Base-by-base conservation (phyloP, 225 moss, liverwort and hornwort species). In the Marchantia polymorpha region DNA sequence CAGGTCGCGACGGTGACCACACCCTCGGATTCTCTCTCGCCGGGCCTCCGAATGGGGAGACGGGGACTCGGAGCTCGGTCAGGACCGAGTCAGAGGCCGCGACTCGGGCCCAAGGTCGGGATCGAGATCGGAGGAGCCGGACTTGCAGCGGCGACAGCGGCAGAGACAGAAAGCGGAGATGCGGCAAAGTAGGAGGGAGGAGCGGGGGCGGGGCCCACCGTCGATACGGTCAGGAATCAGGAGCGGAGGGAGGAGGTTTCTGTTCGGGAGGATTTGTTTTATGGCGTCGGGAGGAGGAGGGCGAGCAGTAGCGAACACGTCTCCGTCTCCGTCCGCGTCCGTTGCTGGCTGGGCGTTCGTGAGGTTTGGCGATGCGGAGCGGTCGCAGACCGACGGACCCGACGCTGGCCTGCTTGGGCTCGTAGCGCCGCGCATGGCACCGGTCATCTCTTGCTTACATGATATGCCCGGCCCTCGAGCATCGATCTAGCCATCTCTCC, bases 221-320 rank as follows among this genome's bases (percentile, higher is more conserved):
- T 15, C 53, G 39, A 39, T 5, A 39, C 5, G 5, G 2, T 39
- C 39, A 53, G 27, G 14, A 29, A 7, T 26, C 27, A 14, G 69
- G 13, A 46, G 17, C 20, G 47, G 53, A 7, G 26, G 53, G 11
- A 73, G n/a, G 50, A 27, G 1, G 54, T 54, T 54, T 51, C 13
- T 73, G 8, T 26, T 23, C n/a, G 27, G 10, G 54, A 17, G n/a
- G 53, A 27, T 73, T 54, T 53, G 73, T 73, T 67, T 67, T 13
- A 3, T 73, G 29, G 39, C 39, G 2, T 2, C 53, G 15, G 16
- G 52, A 27, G 54, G 19, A 23, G 52, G 54, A 53, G 73, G 26
- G 16, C 15, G 16, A 27, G 73, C 27, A 54, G 53, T 53, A 27
- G 29, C 67, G 73, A 50, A 53, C 73, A 73, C 73, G 73, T 73